Conservation (phyloP, 148 eudicot genomes). For the Amaranthus cruentus region DNA sequence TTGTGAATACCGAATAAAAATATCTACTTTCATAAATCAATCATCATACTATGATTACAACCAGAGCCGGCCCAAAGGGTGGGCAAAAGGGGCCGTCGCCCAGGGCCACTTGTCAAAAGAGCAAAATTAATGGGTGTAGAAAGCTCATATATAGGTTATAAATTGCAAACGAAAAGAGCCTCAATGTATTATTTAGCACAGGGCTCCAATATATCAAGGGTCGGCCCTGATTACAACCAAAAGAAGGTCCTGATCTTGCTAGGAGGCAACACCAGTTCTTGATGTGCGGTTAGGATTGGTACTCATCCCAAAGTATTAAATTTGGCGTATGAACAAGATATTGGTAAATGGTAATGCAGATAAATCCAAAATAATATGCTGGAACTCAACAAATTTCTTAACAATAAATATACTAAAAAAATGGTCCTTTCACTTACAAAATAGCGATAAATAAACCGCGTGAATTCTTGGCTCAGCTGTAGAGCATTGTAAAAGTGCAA, state of each 20-base stretch:
- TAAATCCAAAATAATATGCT: not conserved
- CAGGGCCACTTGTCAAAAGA: too few relatives aligned
- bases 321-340: not conserved
- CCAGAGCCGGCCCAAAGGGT: too few relatives aligned
- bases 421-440: not conserved
- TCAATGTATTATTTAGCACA: too few relatives aligned
- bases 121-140: too few relatives aligned
- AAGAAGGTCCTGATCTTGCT: not conserved
- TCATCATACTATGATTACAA: not conserved
- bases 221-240: too few relatives aligned
- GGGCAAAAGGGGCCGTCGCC: too few relatives aligned
- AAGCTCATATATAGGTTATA: too few relatives aligned
- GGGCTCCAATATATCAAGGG: too few relatives aligned
- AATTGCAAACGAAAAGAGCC: too few relatives aligned
- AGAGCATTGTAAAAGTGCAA: constrained; percentile 12
- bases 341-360: not conserved
- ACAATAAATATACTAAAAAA: not conserved
- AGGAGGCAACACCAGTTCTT: not conserved
- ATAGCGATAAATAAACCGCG: constrained; percentile 9
- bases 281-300: not conserved
- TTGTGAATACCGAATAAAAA: not conserved
- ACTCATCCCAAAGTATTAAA: not conserved
- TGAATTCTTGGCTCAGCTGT: constrained; percentile 13
- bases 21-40: constrained; percentile 5
- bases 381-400: not conserved